Evolutionary conservation across 768 basidiomycete species (phyloP).

Genomic region (Mycena amicta): DNA sequence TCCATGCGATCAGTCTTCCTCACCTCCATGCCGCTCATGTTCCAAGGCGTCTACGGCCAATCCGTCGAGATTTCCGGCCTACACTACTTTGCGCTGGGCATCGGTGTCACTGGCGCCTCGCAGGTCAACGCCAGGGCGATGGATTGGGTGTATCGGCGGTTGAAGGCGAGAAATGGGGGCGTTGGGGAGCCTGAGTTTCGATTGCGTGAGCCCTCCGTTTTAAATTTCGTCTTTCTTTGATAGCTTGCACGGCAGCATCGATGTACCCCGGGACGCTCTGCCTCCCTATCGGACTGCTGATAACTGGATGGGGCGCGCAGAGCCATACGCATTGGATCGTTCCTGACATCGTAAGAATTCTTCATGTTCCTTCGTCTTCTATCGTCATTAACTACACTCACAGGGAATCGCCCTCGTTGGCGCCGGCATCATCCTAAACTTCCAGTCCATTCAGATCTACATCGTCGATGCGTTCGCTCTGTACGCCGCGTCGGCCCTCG

Average conservation of each 20-base stretch:
- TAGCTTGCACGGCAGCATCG: conserved; percentile 44
- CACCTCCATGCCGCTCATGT: conserved; percentile 65
- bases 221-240: no score
- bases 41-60: conserved; percentile 55
- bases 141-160: conserved; percentile 59
- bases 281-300: conserved; percentile 67
- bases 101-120: conserved; percentile 57
- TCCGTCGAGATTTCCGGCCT: conserved; percentile 61
- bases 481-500: conserved; percentile 71
- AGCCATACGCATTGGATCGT: conserved; percentile 66
- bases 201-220: conserved; percentile 42
- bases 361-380: background rate
- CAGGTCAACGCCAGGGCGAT: conserved; percentile 57
- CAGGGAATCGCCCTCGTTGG: conserved; percentile 63
- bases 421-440: conserved; percentile 57
- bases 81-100: conserved; percentile 71
- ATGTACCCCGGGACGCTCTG: conserved; percentile 61
- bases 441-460: conserved; percentile 68
- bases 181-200: conserved; percentile 54
- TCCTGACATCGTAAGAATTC: conserved; percentile 57
- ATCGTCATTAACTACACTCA: conserved; percentile 4
- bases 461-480: conserved; percentile 68
- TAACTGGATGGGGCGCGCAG: conserved; percentile 73
- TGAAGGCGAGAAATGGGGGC: conserved; percentile 47
- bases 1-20: conserved; percentile 72